These are phyloP conservation scores for Lichtheimia corymbifera DNA, from an alignment of 371 early-diverging fungal genomes.

Conservation along the genomic window DNA sequence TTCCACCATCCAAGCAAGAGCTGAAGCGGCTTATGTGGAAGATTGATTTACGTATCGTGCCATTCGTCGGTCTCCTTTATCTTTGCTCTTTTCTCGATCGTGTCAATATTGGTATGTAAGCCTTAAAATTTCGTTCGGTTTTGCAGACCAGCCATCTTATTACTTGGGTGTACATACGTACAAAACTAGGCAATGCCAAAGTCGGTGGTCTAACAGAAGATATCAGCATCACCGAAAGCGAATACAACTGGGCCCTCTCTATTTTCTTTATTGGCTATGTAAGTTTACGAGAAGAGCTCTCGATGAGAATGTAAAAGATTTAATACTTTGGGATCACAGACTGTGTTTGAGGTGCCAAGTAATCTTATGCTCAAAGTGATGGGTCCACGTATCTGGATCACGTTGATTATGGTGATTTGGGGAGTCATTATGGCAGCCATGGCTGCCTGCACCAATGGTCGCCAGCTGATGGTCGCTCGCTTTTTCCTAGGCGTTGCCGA, in stretches of 20 bases:
- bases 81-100: constrained; percentile 57
- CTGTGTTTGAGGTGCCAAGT: constrained; percentile 70
- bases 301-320: background rate
- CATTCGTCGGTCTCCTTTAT: constrained; percentile 50
- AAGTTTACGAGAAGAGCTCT: constrained; percentile 10
- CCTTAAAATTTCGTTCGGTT: background rate
- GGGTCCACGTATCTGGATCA: constrained; percentile 73
- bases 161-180: background rate
- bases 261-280: constrained; percentile 68
- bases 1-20: constrained; percentile 4
- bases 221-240: constrained; percentile 37
- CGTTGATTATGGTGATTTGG: constrained; percentile 56
- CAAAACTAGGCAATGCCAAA: constrained; percentile 55
- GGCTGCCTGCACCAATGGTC: constrained; percentile 41
- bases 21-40: constrained; percentile 16
- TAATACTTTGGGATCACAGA: constrained; percentile 20
- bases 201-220: constrained; percentile 50
- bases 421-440: constrained; percentile 45
- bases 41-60: constrained; percentile 22
- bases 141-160: background rate
- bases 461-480: constrained; percentile 56
- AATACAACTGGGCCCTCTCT: constrained; percentile 61
- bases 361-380: constrained; percentile 68
- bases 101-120: constrained; percentile 46
- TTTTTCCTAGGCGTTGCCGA: constrained; percentile 77